Percentiles rank a stretch among this genome's conserved stretches.
phyloP scores from a whole-genome alignment of 768 basidiomycete genomes.

The Auriculariales sp. region DNA sequence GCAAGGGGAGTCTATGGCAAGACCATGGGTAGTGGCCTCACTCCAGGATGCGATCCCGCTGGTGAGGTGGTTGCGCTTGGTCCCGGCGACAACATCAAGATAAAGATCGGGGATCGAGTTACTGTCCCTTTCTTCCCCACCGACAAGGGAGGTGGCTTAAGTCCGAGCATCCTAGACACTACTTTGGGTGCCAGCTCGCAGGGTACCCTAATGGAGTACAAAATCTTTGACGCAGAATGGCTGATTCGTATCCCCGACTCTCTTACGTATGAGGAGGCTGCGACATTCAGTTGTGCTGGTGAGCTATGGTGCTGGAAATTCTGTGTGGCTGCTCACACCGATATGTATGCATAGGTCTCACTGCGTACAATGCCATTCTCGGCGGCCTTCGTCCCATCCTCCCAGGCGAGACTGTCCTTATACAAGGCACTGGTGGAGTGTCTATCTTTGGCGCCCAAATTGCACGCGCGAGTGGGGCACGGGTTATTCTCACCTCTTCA shows the following conservation, averaged over 20 bases:
- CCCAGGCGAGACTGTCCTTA: constrained; percentile 42
- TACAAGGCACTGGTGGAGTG: constrained; percentile 9
- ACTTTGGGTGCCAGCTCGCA: not conserved
- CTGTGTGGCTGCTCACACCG: constrained; percentile 13
- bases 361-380: constrained; percentile 45
- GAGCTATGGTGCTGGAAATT: not conserved
- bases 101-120: not conserved
- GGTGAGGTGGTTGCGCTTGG: not conserved
- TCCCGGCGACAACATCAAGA: not conserved
- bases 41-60: not conserved
- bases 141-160: not conserved
- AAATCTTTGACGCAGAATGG: not conserved
- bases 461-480: constrained; percentile 47
- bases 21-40: not conserved
- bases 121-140: not conserved
- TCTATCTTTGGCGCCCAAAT: constrained; percentile 36
- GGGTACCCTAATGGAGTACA: not conserved
- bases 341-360: constrained; percentile 35
- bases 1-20: not conserved
- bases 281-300: constrained; percentile 39
- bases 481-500: constrained; percentile 53
- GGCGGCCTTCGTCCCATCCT: constrained; percentile 32
- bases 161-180: not conserved
- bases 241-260: constrained; percentile 41
- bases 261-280: constrained; percentile 47